phyloP scores from a whole-genome alignment of 257 asterid species.

The Petunia secreta region DNA sequence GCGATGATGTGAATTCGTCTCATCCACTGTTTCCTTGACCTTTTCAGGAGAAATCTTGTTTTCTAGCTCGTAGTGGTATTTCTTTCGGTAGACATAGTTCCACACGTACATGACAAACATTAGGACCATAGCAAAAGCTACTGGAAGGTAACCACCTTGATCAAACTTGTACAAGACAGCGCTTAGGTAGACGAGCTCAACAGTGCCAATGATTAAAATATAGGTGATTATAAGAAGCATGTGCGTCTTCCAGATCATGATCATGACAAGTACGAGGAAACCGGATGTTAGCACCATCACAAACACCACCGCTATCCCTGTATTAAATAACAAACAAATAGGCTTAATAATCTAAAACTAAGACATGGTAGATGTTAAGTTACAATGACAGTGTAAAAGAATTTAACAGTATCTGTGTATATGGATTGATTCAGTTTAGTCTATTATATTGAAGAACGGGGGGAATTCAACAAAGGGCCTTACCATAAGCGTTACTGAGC shows the following conservation, averaged over 20 bases:
- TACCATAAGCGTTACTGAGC: slow-evolving; percentile 69
- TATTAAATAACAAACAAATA: background rate
- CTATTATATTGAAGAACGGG: no score
- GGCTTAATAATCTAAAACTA: background rate
- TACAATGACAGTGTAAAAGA: background rate
- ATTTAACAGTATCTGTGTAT: no score
- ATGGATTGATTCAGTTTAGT: no score
- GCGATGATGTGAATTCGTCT: slow-evolving; percentile 31
- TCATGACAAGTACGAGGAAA: slow-evolving; percentile 54
- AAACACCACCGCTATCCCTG: slow-evolving; percentile 65
- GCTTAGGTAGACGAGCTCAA: slow-evolving; percentile 50
- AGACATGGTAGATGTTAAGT: background rate
- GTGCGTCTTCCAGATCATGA: slow-evolving; percentile 66
- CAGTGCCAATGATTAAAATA: slow-evolving; percentile 34
- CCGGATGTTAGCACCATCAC: slow-evolving; percentile 61
- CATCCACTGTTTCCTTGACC: slow-evolving; percentile 32
- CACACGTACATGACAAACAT: slow-evolving; percentile 53
- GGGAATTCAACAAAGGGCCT: background rate
- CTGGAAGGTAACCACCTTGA: slow-evolving; percentile 61
- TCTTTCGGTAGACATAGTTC: slow-evolving; percentile 51
- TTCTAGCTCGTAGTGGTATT: slow-evolving; percentile 49
- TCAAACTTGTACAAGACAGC: slow-evolving; percentile 55
- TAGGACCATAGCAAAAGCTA: slow-evolving; percentile 45
- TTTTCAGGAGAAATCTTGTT: slow-evolving; percentile 50
- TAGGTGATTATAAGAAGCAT: slow-evolving; percentile 38